A percentile compares a stretch with the other conserved stretches of the same genome.
phyloP scores from a whole-genome alignment of 225 moss, liverwort and hornwort genomes.

The Rhytidiadelphus loreus region DNA sequence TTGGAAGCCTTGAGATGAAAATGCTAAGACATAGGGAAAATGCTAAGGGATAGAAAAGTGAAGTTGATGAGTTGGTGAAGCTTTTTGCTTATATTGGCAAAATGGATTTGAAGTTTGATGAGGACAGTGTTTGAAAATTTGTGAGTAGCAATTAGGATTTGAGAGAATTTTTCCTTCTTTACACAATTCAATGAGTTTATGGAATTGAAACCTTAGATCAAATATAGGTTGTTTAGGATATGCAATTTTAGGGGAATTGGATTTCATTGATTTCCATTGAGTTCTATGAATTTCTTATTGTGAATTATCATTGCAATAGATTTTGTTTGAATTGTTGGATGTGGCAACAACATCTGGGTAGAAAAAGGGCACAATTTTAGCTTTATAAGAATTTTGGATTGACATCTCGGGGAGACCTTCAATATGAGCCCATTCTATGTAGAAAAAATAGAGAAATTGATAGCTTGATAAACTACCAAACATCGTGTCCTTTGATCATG shows the following conservation, averaged over 20 bases:
- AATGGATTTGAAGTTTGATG: neutral
- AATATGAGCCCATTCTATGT: neutral
- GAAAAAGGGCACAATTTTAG: fast-evolving
- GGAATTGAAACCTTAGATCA: neutral
- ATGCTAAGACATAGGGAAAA: neutral
- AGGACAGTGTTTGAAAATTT: neutral
- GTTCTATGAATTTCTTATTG: fast-evolving
- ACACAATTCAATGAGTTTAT: neutral
- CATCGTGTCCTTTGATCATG: fast-evolving
- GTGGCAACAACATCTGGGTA: fast-evolving
- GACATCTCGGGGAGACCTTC: fast-evolving
- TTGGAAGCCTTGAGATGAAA: neutral
- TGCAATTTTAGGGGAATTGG: too few species aligned
- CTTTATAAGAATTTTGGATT: neutral
- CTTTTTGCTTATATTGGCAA: neutral
- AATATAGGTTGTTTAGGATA: neutral
- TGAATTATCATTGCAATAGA: neutral
- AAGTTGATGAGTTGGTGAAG: neutral
- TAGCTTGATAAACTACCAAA: neutral
- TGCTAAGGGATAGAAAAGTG: neutral
- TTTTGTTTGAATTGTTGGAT: fast-evolving
- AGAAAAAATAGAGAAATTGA: neutral
- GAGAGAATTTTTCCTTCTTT: neutral
- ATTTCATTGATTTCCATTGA: neutral
- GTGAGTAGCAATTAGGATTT: neutral